Evolutionary conservation across 2,329 filamentous ascomycete species (phyloP).

Genomic region (Diaporthe sp.): DNA sequence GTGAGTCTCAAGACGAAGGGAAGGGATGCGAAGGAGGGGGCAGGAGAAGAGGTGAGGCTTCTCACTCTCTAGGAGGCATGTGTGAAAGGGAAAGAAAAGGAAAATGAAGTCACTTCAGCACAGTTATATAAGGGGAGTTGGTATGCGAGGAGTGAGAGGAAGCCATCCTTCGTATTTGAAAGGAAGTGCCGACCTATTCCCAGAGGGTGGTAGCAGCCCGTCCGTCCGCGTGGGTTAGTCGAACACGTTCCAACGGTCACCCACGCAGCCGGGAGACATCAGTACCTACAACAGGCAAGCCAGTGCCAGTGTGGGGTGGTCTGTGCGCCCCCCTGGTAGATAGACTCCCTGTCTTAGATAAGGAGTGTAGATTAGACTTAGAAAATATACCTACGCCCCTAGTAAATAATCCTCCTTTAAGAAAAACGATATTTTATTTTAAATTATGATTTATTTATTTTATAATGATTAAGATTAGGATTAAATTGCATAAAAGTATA

Average conservation of each 20-base stretch:
- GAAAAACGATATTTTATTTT: no score
- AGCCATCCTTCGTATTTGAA: constrained; percentile 28
- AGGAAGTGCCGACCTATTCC: constrained; percentile 23
- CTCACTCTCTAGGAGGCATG: background rate
- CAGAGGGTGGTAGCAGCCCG: constrained; percentile 26
- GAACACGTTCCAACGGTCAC: constrained; percentile 7
- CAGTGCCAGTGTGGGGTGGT: background rate
- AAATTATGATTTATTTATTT: no score
- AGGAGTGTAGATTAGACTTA: no score
- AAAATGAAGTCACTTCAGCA: background rate
- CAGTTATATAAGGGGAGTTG: background rate
- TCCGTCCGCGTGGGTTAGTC: constrained; percentile 26
- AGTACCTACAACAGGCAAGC: background rate
- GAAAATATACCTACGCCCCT: no score
- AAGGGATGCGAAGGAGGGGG: no score
- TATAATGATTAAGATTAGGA: no score
- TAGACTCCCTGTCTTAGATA: no score
- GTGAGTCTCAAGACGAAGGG: background rate
- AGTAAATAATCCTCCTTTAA: no score
- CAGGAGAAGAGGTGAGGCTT: background rate
- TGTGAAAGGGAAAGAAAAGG: background rate
- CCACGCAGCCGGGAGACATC: constrained; percentile 21
- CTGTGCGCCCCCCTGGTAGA: no score
- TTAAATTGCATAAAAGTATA: no score
- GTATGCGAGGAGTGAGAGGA: background rate